Base-by-base conservation (phyloP, 768 basidiomycete genomes). In the Tremella mesenterica region DNA sequence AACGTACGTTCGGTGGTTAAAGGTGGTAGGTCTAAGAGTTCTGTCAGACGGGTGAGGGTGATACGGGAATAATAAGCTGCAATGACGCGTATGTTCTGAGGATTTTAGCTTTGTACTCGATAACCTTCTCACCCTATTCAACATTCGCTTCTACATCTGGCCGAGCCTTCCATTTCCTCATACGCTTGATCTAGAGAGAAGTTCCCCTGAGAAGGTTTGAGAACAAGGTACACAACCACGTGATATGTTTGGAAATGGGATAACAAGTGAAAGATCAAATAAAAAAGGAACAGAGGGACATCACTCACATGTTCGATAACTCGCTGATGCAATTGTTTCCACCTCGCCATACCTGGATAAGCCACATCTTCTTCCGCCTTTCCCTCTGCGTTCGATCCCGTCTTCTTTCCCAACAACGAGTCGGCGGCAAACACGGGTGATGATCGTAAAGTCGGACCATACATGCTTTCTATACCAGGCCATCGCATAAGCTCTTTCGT, bases 61-160 rank as follows among this genome's bases (percentile, higher is more conserved):
- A 97, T 92, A 52, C 90, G 84, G 23, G 87, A 92, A 75, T 97
- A 97, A 77, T 99, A 99, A 63, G 85, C 77, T 2, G 92, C 83
- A 47, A 97, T 83, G 34, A 93, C 88, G 46, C 95, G 91, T 65
- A 97, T 85, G 70, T 99, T 99, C 92, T 99, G 69, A 28, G 39
- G n/a, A n/a, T n/a, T n/a, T n/a, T n/a, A n/a, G n/a, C n/a, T n/a
- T n/a, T n/a, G n/a, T n/a, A n/a, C n/a, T n/a, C n/a, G n/a, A n/a
- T n/a, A n/a, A n/a, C n/a, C n/a, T n/a, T n/a, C n/a, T n/a, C n/a
- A n/a, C n/a, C n/a, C n/a, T n/a, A n/a, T n/a, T n/a, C n/a, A n/a
- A n/a, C n/a, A n/a, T n/a, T 16, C 38, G 52, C 25, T 38, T n/a
- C 18, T 10, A 21, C 26, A 8, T 44, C 29, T 48, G 28, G n/a